Base-by-base conservation (phyloP, 2,329 filamentous ascomycete genomes). In the Talaromyces sp. region DNA sequence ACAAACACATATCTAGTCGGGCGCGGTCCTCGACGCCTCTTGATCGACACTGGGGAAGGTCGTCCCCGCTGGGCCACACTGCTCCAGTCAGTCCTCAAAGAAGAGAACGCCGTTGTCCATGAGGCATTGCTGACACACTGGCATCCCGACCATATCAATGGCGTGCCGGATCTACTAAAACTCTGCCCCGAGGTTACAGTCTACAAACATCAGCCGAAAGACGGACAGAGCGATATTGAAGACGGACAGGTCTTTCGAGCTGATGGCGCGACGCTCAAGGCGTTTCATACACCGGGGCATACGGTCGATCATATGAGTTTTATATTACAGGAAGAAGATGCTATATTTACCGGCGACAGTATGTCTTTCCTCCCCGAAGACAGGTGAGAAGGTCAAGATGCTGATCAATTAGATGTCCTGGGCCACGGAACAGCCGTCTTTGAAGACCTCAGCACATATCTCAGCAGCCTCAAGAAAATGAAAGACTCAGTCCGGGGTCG, bases 1-100 rank as follows among this genome's bases (percentile, higher is more conserved):
- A 97, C 95, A 70, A 99, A 99, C 77, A 99, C 95, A 39, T 99
- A 99, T 76, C 85, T 99, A 19, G 74, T 99, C 66, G 95, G 95
- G 66, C 88, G 85, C 7, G 94, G 93, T 3, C 75, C 81, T 6
- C 79, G 81, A 7, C 88, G 95, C 10, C 84, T 98, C 66, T 85
- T 99, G 24, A 87, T 99, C 73, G 95, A 99, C 79, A 97, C 93
- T 0, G 95, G 91, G 58, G 90, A 97, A 77, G 95, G 94, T 56
- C 86, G 83, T 65, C 86, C 88, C 2, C 83, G 85, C 39, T 99
- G 94, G 94, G 83, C 87, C 49, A 76, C 83, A 0, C 84, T 86
- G 0, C 79, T 99, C 41, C 85, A 86, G 68, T 79, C 82, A 3
- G 86, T 89, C 0, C 83, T 98, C 2, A 76, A 82, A 7, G 79